Evolutionary conservation across 2,329 filamentous ascomycete genomes (phyloP).

Genomic region (Mycosphaerella sp.): DNA sequence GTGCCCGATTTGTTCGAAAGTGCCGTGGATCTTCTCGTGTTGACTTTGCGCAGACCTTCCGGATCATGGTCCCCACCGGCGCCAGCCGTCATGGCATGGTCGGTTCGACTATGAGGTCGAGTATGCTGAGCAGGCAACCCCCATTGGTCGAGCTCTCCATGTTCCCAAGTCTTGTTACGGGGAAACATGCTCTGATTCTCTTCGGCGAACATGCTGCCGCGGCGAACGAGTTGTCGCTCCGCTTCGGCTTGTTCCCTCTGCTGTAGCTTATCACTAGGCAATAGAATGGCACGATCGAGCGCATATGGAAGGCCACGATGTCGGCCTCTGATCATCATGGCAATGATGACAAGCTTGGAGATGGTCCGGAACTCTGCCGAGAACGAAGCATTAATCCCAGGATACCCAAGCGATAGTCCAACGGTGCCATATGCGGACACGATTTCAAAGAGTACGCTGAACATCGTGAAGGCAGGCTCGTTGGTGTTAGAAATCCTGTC

Average conservation of each 20-base stretch:
- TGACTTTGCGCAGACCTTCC: slow-evolving; percentile 12
- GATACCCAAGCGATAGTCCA: slow-evolving; percentile 79
- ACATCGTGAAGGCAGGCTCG: slow-evolving; percentile 48
- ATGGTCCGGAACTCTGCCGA: slow-evolving; percentile 72
- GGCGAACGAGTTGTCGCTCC: slow-evolving; percentile 31
- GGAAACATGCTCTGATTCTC: slow-evolving; percentile 10
- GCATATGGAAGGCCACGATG: slow-evolving; percentile 62
- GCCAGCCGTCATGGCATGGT: slow-evolving; percentile 18
- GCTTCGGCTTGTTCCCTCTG: slow-evolving; percentile 49
- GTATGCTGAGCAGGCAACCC: slow-evolving; percentile 27
- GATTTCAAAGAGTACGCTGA: slow-evolving; percentile 68
- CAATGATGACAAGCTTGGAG: slow-evolving; percentile 59
- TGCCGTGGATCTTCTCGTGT: slow-evolving; percentile 14
- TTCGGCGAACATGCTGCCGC: slow-evolving; percentile 26
- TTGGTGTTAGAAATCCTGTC: slow-evolving; percentile 57
- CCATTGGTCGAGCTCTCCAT: slow-evolving; percentile 26
- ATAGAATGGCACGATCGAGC: slow-evolving; percentile 62
- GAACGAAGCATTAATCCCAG: slow-evolving; percentile 69
- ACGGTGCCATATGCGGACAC: slow-evolving; percentile 93
- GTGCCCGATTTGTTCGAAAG: slow-evolving; percentile 10
- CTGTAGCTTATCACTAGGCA: slow-evolving; percentile 60
- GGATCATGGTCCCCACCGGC: slow-evolving; percentile 16
- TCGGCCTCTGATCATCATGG: slow-evolving; percentile 60
- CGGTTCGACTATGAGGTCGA: slow-evolving; percentile 2
- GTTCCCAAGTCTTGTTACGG: slow-evolving; percentile 21